These are phyloP conservation scores for Plasmodium relictum DNA, from an alignment of 169 alveolate species.

Conservation along the genomic window DNA sequence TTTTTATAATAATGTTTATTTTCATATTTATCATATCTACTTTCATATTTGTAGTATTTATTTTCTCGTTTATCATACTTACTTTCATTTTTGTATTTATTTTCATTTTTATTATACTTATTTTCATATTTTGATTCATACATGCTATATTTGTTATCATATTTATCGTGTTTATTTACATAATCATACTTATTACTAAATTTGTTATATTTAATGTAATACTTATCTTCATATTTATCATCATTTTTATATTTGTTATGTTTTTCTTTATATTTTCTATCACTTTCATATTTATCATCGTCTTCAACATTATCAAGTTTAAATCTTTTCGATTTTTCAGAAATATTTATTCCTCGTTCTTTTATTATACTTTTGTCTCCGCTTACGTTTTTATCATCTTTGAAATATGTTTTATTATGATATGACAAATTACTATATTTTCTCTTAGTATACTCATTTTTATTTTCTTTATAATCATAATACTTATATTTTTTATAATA, in stretches of 20 bases:
- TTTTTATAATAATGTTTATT: too few species aligned
- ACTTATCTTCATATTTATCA: not conserved
- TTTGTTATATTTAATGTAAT: not conserved
- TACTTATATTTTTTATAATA: not conserved
- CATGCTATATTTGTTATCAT: not conserved
- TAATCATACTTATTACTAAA: not conserved
- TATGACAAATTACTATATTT: not conserved
- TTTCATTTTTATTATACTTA: not conserved
- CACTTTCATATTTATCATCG: not conserved
- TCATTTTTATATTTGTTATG: not conserved
- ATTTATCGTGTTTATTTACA: not conserved
- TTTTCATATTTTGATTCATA: not conserved
- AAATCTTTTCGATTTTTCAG: not conserved
- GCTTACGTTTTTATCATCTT: not conserved
- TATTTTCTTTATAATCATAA: not conserved
- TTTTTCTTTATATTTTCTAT: not conserved
- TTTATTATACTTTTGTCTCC: not conserved
- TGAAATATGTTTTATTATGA: slow-evolving; percentile 6
- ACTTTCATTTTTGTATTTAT: not conserved
- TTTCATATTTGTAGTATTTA: not conserved
- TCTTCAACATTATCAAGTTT: not conserved
- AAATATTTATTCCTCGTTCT: not conserved
- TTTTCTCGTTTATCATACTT: not conserved
- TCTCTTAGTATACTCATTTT: slow-evolving; percentile 2
- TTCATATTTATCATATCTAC: too few species aligned